Base-by-base conservation (phyloP, 768 basidiomycete species). In the Leccinum imitatum region DNA sequence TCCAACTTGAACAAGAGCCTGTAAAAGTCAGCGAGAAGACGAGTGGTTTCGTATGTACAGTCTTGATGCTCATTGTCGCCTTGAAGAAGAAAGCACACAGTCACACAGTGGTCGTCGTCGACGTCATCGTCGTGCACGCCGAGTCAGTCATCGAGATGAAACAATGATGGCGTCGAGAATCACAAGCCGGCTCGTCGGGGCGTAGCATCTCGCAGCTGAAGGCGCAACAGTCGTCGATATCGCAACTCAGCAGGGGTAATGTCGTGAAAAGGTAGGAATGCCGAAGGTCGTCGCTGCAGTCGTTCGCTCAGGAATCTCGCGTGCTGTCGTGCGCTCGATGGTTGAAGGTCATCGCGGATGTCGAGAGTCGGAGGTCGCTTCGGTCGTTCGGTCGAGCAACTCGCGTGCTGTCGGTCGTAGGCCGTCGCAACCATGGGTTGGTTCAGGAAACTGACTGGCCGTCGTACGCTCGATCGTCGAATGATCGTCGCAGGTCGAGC, bases 41-140 rank as follows among this genome's bases (percentile, higher is more conserved):
- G n/a, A 3, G 3, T 44, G 11, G 17, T 4, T 7, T 37, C 8
- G 17, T n/a, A 41, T 30, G 15, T 54, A 3, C 15, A 19, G 21
- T 33, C 14, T n/a, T 4, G 25, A 41, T 62, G 25, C 15, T 54
- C 46, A 47, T 8, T 62, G 60, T 56, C 27, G 52, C 50, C 52
- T 48, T 19, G 59, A 1, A 5, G 7, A 4, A 10, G 17, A 9
- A 44, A 6, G 13, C 23, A 31, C 19, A 14, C 37, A 19, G 52
- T 50, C 27, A 10, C 37, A 33, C 21, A 33, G 30, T 6, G 3
- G 5, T 31, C 8, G 41, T 19, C 33, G 33, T 59, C 25, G 5
- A 10, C 27, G 11, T 51, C 50, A 44, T 35, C 23, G 15, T 51
- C 37, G 2, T 25, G 21, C 19, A 14, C 23, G 8, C 59, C 56